phyloP scores from a whole-genome alignment of 2,329 filamentous ascomycete species.

The Zasmidium cellare region DNA sequence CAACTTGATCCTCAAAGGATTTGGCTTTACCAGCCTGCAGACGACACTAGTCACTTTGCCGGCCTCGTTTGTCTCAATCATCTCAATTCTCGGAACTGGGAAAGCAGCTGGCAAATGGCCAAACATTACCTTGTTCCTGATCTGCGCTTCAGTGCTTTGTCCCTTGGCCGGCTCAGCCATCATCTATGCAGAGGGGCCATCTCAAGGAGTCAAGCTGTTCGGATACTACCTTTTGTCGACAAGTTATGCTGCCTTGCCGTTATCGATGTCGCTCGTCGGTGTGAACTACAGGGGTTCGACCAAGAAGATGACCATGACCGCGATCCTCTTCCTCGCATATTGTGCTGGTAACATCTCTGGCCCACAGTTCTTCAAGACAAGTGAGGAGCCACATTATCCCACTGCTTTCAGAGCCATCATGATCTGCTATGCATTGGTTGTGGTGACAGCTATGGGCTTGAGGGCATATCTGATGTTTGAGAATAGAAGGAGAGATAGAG shows the following conservation, averaged over 20 bases:
- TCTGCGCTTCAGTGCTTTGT: slow-evolving; percentile 48
- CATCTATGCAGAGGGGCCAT: slow-evolving; percentile 38
- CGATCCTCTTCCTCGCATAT: slow-evolving; percentile 51
- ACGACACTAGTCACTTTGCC: slow-evolving; percentile 19
- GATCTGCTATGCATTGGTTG: slow-evolving; percentile 56
- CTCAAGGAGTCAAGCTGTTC: slow-evolving; percentile 52
- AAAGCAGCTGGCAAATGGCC: slow-evolving; percentile 29
- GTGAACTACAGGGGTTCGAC: slow-evolving; percentile 50
- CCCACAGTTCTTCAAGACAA: slow-evolving; percentile 51
- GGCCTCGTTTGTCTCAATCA: slow-evolving; percentile 19
- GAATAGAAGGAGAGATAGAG: slow-evolving; percentile 42
- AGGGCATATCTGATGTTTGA: slow-evolving; percentile 50
- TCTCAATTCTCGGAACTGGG: slow-evolving; percentile 15
- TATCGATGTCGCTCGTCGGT: slow-evolving; percentile 56
- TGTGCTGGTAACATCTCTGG: slow-evolving; percentile 51
- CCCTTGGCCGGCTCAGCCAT: slow-evolving; percentile 30
- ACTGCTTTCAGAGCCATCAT: slow-evolving; percentile 56
- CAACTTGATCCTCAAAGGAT: slow-evolving; percentile 20
- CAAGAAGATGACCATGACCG: slow-evolving; percentile 35
- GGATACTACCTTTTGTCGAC: slow-evolving; percentile 60
- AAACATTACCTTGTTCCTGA: slow-evolving; percentile 55
- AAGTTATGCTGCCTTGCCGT: slow-evolving; percentile 55
- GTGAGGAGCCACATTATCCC: slow-evolving; percentile 50
- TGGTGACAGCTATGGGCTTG: slow-evolving; percentile 46
- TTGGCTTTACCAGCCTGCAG: slow-evolving; percentile 22